A percentile compares a stretch with the other conserved stretches of the same genome.
phyloP scores from a whole-genome alignment of 331 rosid genomes.

The Erythrophleum ivorense region DNA sequence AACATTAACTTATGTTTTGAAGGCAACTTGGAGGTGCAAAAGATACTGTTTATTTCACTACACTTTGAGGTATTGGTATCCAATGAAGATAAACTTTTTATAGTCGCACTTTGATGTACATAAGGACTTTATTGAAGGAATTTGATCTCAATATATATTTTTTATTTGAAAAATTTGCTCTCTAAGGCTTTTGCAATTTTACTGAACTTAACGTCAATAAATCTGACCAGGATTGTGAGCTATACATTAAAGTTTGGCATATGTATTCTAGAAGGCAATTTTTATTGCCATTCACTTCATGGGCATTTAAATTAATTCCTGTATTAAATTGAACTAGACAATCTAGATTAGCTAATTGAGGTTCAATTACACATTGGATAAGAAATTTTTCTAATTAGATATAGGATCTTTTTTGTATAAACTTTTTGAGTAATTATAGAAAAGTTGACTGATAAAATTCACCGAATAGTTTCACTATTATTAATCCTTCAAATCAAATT shows the following conservation, averaged over 20 bases:
- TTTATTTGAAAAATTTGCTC: not conserved
- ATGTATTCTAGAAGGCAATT: not conserved
- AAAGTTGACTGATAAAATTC: conserved; percentile 12
- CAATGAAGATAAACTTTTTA: conserved; percentile 4
- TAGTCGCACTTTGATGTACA: conserved; percentile 4
- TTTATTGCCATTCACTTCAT: not conserved
- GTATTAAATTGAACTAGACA: not conserved
- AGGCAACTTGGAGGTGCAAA: not conserved
- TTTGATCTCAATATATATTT: not conserved
- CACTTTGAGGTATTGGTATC: not conserved
- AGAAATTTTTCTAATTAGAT: not conserved
- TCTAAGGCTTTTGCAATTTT: not conserved
- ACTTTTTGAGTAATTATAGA: conserved; percentile 4
- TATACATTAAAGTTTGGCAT: not conserved
- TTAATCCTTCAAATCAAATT: conserved; percentile 17
- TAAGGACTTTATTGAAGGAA: not conserved
- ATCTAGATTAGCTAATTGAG: not conserved
- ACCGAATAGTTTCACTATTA: not conserved
- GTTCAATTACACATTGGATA: not conserved
- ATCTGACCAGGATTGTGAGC: not conserved
- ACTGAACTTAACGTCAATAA: not conserved
- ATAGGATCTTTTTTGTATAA: not conserved
- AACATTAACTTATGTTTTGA: not conserved
- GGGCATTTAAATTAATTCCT: conserved; percentile 17
- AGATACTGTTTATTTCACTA: not conserved